Evolutionary conservation across 352 stramenopile genomes (phyloP).

Genomic region (Phytophthora ohioensis): DNA sequence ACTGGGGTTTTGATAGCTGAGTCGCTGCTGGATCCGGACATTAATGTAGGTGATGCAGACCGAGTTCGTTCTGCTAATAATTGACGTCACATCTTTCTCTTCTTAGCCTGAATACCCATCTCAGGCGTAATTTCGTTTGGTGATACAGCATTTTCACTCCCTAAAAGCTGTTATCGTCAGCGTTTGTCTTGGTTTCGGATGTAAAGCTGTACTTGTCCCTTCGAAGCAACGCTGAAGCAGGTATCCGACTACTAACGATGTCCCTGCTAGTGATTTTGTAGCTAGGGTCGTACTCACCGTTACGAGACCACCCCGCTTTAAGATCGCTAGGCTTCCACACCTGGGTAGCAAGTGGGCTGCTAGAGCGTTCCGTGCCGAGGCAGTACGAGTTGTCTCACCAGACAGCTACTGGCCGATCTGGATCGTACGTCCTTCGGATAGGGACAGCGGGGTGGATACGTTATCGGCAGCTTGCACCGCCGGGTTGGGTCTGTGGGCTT

Average conservation of each 20-base stretch:
- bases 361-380: too few relatives aligned
- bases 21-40: conserved; percentile 21
- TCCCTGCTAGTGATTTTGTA: neutral
- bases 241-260: conserved; percentile 15
- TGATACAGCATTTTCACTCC: conserved; percentile 2
- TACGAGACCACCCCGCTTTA: too few relatives aligned
- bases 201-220: conserved; percentile 5
- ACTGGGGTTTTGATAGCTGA: conserved; percentile 10
- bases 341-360: too few relatives aligned
- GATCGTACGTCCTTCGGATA: too few relatives aligned
- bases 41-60: conserved; percentile 19
- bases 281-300: too few relatives aligned
- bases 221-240: conserved; percentile 33
- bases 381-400: too few relatives aligned
- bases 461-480: too few relatives aligned
- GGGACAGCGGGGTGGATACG: too few relatives aligned
- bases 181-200: conserved; percentile 1
- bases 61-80: conserved; percentile 31
- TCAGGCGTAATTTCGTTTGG: conserved; percentile 3
- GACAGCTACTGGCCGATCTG: too few relatives aligned
- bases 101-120: conserved; percentile 30
- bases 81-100: conserved; percentile 29
- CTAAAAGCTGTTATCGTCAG: conserved; percentile 4
- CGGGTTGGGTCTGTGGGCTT: too few relatives aligned
- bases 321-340: too few relatives aligned